Conservation (phyloP, 2,329 filamentous ascomycete genomes). For the Ophiostoma novo-ulmi region DNA sequence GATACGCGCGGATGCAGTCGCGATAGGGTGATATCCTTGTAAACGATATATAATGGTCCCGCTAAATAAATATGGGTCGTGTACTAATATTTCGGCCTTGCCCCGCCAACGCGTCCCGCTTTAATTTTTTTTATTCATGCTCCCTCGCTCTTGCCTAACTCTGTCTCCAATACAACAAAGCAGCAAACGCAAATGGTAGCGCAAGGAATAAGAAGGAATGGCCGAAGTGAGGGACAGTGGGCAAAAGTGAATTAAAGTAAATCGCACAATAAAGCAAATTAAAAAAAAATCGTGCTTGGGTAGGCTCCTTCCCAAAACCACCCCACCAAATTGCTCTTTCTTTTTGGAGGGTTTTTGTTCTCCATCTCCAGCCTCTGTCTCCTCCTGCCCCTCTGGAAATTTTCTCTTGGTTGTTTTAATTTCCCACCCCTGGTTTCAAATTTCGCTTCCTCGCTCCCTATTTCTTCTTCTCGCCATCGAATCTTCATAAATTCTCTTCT, state of each 20-base stretch:
- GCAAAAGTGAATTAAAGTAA: conserved; percentile 3
- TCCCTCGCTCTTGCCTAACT: neutral
- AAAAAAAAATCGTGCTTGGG: neutral
- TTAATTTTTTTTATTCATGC: conserved; percentile 6
- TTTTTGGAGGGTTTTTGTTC: neutral
- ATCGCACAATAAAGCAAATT: conserved; percentile 4
- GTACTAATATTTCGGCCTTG: neutral
- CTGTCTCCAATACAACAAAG: neutral
- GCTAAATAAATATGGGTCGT: neutral
- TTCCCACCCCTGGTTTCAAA: conserved; percentile 16
- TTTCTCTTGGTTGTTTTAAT: conserved; percentile 15
- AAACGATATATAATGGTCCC: neutral
- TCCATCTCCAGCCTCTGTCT: conserved; percentile 21
- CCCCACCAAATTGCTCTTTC: conserved; percentile 13
- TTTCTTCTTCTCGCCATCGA: conserved; percentile 9
- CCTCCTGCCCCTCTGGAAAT: conserved; percentile 16
- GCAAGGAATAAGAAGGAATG: neutral
- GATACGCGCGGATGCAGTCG: neutral
- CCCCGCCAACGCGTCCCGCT: conserved; percentile 15
- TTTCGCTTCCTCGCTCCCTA: conserved; percentile 15
- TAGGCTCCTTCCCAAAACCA: conserved; percentile 1
- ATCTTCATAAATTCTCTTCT: conserved; percentile 20
- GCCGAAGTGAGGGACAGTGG: neutral
- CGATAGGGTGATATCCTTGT: neutral
- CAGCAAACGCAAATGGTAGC: neutral